Conservation (phyloP, 2,329 filamentous ascomycete species). For the Didymella arachidicola region DNA sequence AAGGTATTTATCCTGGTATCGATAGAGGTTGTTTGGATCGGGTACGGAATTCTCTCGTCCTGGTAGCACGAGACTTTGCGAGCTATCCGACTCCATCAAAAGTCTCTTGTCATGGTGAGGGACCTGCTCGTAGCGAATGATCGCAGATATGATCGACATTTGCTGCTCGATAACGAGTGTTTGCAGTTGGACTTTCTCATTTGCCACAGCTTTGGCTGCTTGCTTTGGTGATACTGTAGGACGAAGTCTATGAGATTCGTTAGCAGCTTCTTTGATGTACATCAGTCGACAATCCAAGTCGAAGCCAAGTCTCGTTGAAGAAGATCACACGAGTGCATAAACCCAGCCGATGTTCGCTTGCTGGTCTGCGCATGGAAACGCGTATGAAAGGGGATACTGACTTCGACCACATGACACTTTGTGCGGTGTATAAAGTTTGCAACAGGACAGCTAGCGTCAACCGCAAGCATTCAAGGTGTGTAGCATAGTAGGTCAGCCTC, state of each 20-base stretch:
- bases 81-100: slow-evolving; percentile 43
- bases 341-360: background rate
- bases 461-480: slow-evolving; percentile 47
- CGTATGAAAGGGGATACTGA: slow-evolving; percentile 26
- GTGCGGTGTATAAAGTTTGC: slow-evolving; percentile 50
- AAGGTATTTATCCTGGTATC: slow-evolving; percentile 42
- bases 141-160: slow-evolving; percentile 42
- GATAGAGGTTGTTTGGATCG: slow-evolving; percentile 34
- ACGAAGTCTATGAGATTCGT: slow-evolving; percentile 30
- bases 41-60: slow-evolving; percentile 18
- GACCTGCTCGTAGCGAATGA: slow-evolving; percentile 28
- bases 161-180: slow-evolving; percentile 52
- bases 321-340: background rate
- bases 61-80: slow-evolving; percentile 32
- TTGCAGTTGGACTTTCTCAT: slow-evolving; percentile 49
- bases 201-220: slow-evolving; percentile 42
- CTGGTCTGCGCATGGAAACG: background rate
- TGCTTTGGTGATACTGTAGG: slow-evolving; percentile 45
- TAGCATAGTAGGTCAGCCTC: slow-evolving; percentile 44
- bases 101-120: slow-evolving; percentile 27
- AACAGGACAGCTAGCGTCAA: slow-evolving; percentile 50
- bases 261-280: background rate
- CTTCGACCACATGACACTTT: slow-evolving; percentile 51
- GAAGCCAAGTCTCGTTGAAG: background rate
- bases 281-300: background rate